These are phyloP conservation scores for Mikania micrantha DNA, from an alignment of 129 eudicot genomes.

Conservation along the genomic window DNA sequence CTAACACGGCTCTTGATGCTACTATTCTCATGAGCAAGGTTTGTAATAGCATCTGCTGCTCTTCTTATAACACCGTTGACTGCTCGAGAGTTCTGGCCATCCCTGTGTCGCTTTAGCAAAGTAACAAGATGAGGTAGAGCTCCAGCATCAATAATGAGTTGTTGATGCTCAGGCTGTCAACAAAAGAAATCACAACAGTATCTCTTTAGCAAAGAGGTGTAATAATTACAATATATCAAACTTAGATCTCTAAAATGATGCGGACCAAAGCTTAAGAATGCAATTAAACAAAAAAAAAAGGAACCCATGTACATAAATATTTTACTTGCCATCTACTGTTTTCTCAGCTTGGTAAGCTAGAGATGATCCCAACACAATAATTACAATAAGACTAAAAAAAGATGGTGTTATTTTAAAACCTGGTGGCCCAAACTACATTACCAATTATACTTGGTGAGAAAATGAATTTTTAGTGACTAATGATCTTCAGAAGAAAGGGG, in stretches of 20 bases:
- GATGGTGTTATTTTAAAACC: neutral
- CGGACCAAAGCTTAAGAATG: neutral
- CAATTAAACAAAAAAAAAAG: neutral
- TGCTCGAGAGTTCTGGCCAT: slow-evolving; percentile 43
- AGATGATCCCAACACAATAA: neutral
- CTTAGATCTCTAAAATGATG: neutral
- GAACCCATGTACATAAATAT: neutral
- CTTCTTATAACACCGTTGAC: slow-evolving; percentile 67
- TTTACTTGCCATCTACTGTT: slow-evolving; percentile 6
- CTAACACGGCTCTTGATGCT: slow-evolving; percentile 71
- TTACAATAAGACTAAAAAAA: neutral
- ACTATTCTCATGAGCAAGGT: slow-evolving; percentile 87
- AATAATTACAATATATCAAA: slow-evolving; percentile 1
- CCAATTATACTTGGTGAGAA: slow-evolving; percentile 3
- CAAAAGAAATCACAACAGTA: slow-evolving; percentile 10
- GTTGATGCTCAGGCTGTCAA: slow-evolving; percentile 89
- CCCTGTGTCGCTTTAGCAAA: slow-evolving; percentile 54
- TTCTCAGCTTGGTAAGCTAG: slow-evolving; percentile 2
- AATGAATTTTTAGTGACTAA: neutral
- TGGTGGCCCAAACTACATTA: slow-evolving; percentile 12
- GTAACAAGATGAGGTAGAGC: slow-evolving; percentile 72
- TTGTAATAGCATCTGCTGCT: slow-evolving; percentile 90
- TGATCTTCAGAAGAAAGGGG: neutral
- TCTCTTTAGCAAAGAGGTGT: neutral
- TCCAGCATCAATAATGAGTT: slow-evolving; percentile 81